Evolutionary conservation across 202 grass and related monocot species (phyloP).

Genomic region (Musa balbisiana): DNA sequence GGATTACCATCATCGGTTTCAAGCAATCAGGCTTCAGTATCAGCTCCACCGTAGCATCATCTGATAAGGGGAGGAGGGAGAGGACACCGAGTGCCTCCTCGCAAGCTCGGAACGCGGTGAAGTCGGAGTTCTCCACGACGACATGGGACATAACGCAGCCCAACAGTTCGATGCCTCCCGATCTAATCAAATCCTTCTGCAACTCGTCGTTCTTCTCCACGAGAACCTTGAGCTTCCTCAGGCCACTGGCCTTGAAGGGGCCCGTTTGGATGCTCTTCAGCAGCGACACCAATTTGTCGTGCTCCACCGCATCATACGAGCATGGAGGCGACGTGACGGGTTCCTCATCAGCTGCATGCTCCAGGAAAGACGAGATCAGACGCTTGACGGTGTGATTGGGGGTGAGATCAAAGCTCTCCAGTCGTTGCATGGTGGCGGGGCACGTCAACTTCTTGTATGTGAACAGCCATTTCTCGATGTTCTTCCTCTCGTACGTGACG

Average conservation of each 20-base stretch:
- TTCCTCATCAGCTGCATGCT: not conserved
- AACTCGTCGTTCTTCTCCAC: conserved; percentile 34
- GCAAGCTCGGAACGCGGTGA: conserved; percentile 47
- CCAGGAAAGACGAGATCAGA: conserved; percentile 60
- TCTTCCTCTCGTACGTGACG: conserved; percentile 70
- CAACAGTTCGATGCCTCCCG: conserved; percentile 37
- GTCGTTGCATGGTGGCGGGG: conserved; percentile 74
- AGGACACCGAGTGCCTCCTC: conserved; percentile 72
- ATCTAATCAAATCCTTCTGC: conserved; percentile 43
- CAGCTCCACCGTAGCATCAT: conserved; percentile 29
- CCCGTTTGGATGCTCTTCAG: conserved; percentile 37
- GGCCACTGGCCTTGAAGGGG: conserved; percentile 70
- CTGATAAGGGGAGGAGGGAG: conserved; percentile 41
- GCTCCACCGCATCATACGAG: conserved; percentile 26
- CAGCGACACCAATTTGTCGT: conserved; percentile 32
- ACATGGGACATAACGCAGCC: conserved; percentile 39
- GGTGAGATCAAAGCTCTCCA: conserved; percentile 52
- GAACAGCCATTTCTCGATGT: conserved; percentile 82
- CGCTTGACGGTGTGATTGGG: conserved; percentile 18
- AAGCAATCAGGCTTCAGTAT: conserved; percentile 41
- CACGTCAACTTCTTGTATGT: conserved; percentile 52
- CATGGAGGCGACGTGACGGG: too few relatives aligned
- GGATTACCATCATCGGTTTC: conserved; percentile 39
- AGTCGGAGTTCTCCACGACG: conserved; percentile 37
- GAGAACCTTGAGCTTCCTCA: conserved; percentile 35